Base-by-base conservation (phyloP, 2,329 filamentous ascomycete species). In the Botrytis tulipae region DNA sequence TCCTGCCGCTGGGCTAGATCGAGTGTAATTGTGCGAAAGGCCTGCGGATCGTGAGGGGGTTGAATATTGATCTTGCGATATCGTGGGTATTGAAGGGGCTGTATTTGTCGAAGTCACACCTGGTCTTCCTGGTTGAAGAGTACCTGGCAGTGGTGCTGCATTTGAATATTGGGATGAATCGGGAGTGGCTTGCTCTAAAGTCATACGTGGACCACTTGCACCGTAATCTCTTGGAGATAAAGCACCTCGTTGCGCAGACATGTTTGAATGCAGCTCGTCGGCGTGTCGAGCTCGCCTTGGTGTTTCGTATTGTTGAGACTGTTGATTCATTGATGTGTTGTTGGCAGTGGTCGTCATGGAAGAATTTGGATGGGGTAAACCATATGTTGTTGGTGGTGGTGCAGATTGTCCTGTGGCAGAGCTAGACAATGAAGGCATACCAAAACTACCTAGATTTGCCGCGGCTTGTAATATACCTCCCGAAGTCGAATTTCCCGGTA, bases 1-100 rank as follows among this genome's bases (percentile, higher is more conserved):
- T 74, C 84, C 83, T 69, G 85, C 66, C 85, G 91, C 90, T 69
- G 94, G 94, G 82, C 94, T 97, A 73, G 94, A 96, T 79, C 93
- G 89, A 66, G 95, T 95, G 83, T 97, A 95, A 80, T 86, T 88
- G 81, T 95, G 93, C 25, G 91, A 87, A 81, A 88, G 84, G 82
- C 84, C 89, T 79, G 92, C 85, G 61, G 91, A 88, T 80, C 92
- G 91, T 67, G 90, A 88, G 61, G 91, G 89, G 40, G 89, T 87
- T 62, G 87, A 85, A 80, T 90, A 90, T 75, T 90, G 89, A 67
- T 84, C 82, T 79, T 88, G 86, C 72, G 86, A 85, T 77, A 89
- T 83, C 42, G 88, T 88, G 76, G 89, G 87, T 71, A 89, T 81
- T n/a, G 84, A 84, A 10, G 90, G 86, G 40, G 88, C 87, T 20